Evolutionary conservation across 805 yeast genomes (phyloP).

Genomic region (Starmerella floris): DNA sequence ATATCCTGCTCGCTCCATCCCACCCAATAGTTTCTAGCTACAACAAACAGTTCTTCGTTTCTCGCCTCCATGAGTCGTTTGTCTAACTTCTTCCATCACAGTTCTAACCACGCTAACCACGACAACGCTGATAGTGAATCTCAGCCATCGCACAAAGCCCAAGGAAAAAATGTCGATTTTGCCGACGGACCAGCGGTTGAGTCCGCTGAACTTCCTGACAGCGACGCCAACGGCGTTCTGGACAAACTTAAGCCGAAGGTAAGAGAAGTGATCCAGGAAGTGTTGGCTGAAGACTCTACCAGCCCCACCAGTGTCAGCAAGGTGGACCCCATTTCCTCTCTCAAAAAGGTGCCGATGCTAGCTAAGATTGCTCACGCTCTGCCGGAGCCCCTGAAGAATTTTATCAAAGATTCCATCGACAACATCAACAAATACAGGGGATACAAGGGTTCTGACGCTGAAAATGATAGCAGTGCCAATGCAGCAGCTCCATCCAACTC

Average conservation of each 20-base stretch:
- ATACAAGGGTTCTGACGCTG: no score
- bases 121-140: no score
- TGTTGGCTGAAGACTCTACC: constrained; percentile 8
- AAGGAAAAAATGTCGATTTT: no score
- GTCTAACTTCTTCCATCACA: constrained; percentile 8
- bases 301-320: not conserved
- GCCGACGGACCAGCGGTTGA: no score
- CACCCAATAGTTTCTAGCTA: no score
- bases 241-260: constrained; percentile 8
- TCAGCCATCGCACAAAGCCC: no score
- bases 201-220: not conserved
- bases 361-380: constrained; percentile 1
- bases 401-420: not conserved
- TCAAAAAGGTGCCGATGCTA: constrained; percentile 2
- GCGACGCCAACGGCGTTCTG: not conserved
- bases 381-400: constrained; percentile 3
- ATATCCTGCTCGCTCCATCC: no score
- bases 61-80: constrained; percentile 15
- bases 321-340: not conserved
- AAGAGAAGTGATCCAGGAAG: constrained; percentile 5
- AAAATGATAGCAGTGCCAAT: no score
- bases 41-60: no score
- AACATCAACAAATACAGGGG: no score
- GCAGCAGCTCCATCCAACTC: no score
- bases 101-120: no score